Base-by-base conservation (phyloP, 352 stramenopile genomes). In the Blastocystis sp. region DNA sequence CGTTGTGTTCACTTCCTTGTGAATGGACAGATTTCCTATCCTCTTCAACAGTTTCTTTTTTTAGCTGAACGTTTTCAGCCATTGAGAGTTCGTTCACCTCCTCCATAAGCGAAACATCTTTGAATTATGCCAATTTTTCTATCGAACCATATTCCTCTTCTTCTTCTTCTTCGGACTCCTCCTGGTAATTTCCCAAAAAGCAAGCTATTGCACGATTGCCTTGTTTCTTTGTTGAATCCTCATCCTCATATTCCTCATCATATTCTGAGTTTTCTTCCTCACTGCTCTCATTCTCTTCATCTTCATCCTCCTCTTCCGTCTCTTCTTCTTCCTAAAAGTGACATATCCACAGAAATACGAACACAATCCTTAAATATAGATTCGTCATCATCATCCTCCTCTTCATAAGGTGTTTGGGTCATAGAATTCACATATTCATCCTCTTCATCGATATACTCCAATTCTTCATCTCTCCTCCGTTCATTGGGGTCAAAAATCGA, bases 361-460 rank as follows among this genome's bases (percentile, higher is more conserved):
- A 83, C 71, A n/a, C 71, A 83, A 65, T 83, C 71, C 49, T 52
- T 59, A 16, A 52, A 83, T 14, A 16, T 37, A 29, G 49, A 61
- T 54, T 59, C 51, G 27, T 63, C 71, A n/a, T 74, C 63, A 29
- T 49, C 63, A 21, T 37, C 35, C 12, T 74, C 63, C 4, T 83
- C 71, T 83, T 67, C 71, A 32, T 27, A 65, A 14, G 71, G 71
- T 9, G 71, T 65, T 27, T 61, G 71, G 12, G 54, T 49, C 27
- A 59, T 37, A 32, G 71, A 67, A 39, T 67, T 42, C 37, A 19
- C 49, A 29, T 51, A 35, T 12, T 83, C 71, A 19, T 83, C 71
- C 71, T 65, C 71, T 32, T 66, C 71, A 39, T 46, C 58, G 14
- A 29, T 29, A 2, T 43, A 51, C 21, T 49, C 32, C 11, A 59